A percentile compares a stretch with the other conserved stretches of the same genome.
phyloP scores from a whole-genome alignment of 305 asterid genomes.

The Solanum hybrid region DNA sequence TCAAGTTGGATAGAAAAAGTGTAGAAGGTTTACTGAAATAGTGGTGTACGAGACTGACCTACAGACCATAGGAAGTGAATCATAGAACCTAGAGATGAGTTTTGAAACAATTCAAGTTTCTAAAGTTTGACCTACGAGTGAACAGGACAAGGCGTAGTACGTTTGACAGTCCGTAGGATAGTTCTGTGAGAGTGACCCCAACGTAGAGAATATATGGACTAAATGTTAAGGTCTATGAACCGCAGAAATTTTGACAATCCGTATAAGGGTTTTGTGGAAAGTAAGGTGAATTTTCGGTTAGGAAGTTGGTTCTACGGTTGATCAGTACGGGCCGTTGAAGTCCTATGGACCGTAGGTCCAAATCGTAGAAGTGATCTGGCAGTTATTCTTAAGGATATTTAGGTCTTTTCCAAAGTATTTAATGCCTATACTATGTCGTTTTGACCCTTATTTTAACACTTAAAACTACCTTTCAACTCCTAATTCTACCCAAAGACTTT shows the following conservation, averaged over 20 bases:
- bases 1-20: not conserved
- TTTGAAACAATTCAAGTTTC: not conserved
- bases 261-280: not conserved
- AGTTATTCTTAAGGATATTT: not conserved
- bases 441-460: not conserved
- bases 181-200: not conserved
- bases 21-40: not conserved
- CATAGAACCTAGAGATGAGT: not conserved
- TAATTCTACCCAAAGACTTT: not conserved
- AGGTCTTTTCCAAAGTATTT: not conserved
- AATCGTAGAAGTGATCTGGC: not conserved
- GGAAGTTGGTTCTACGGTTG: not conserved
- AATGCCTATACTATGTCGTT: not conserved
- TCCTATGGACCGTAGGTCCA: not conserved
- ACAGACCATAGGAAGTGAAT: not conserved
- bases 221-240: not conserved
- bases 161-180: not conserved
- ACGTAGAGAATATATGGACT: not conserved
- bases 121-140: not conserved
- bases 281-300: not conserved
- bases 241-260: not conserved
- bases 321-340: not conserved
- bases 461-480: not conserved
- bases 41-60: not conserved
- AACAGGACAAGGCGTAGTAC: not conserved